Evolutionary conservation across 2,329 filamentous ascomycete species (phyloP).

Genomic region (Elsinoe batatas): DNA sequence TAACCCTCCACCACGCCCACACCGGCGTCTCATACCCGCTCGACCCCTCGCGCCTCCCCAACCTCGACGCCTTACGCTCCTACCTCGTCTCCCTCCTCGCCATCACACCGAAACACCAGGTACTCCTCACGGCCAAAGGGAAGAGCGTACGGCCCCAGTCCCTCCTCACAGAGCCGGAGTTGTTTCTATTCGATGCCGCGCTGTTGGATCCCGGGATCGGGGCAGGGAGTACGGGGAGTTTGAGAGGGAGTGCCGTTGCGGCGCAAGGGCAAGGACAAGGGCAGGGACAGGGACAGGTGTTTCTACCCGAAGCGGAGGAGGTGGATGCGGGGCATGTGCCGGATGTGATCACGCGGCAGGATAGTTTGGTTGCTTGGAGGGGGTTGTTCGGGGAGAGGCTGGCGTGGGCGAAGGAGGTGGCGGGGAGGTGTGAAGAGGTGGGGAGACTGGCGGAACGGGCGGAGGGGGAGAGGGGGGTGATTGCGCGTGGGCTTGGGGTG

Average conservation of each 20-base stretch:
- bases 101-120: conserved; percentile 69
- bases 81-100: conserved; percentile 68
- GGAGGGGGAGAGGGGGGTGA: conserved; percentile 63
- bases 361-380: conserved; percentile 79
- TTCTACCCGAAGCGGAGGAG: conserved; percentile 49
- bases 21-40: conserved; percentile 77
- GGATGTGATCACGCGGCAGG: conserved; percentile 72
- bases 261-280: background rate
- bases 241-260: conserved; percentile 19
- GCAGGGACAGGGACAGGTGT: conserved; percentile 27
- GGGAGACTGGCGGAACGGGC: conserved; percentile 53
- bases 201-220: conserved; percentile 32
- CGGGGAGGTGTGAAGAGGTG: conserved; percentile 59
- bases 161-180: conserved; percentile 73
- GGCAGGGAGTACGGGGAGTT: conserved; percentile 29
- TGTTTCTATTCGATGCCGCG: conserved; percentile 83
- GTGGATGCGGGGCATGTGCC: conserved; percentile 56
- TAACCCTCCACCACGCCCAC: conserved; percentile 85
- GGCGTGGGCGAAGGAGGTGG: conserved; percentile 64
- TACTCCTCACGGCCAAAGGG: conserved; percentile 75
- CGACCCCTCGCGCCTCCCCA: conserved; percentile 64
- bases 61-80: conserved; percentile 72
- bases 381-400: conserved; percentile 71
- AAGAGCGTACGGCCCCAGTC: conserved; percentile 75
- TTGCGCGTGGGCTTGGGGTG: conserved; percentile 70